Conservation (phyloP, 371 early-diverging fungal genomes). For the Rhizopus microsporus region DNA sequence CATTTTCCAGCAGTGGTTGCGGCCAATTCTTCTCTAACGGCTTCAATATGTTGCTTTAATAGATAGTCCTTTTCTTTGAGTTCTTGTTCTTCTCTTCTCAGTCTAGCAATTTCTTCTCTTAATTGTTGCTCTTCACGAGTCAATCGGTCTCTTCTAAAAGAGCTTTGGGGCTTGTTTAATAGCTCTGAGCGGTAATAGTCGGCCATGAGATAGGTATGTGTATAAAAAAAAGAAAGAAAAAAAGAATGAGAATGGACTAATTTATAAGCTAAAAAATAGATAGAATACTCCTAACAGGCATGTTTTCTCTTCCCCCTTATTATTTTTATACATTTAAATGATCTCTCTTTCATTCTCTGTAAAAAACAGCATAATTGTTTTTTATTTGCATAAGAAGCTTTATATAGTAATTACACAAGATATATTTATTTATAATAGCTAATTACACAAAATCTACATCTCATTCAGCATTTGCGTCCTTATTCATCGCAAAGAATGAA, state of each 20-base stretch:
- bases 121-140: slow-evolving; percentile 35
- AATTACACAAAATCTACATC: too few relatives aligned
- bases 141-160: neutral
- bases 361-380: too few relatives aligned
- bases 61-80: slow-evolving; percentile 43
- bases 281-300: too few relatives aligned
- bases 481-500: too few relatives aligned
- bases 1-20: neutral
- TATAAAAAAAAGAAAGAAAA: neutral
- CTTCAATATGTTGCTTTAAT: slow-evolving; percentile 47
- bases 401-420: too few relatives aligned
- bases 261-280: too few relatives aligned
- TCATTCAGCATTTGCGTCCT: too few relatives aligned
- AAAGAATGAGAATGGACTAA: neutral
- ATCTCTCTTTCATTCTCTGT: too few relatives aligned
- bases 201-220: neutral
- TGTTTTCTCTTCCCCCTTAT: too few relatives aligned
- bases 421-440: too few relatives aligned
- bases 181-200: neutral
- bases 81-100: slow-evolving; percentile 46
- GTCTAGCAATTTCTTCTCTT: slow-evolving; percentile 46
- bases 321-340: too few relatives aligned
- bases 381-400: too few relatives aligned
- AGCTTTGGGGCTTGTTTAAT: neutral
- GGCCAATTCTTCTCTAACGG: slow-evolving; percentile 45